Conservation (phyloP, 2,329 filamentous ascomycete genomes). For the Xylaria sp. region DNA sequence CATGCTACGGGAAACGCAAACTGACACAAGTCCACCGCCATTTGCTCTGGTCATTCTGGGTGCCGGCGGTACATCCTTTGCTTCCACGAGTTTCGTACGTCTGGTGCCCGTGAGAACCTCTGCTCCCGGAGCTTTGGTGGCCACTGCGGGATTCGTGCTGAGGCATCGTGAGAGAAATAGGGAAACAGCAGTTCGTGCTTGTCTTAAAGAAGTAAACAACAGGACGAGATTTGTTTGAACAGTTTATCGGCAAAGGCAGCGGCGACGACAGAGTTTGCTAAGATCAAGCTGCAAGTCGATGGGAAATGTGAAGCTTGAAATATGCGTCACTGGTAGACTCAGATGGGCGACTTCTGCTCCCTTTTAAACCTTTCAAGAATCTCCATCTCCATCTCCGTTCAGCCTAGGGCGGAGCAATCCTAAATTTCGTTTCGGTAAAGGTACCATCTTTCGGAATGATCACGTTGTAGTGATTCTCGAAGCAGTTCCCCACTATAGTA, state of each 20-base stretch:
- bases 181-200: not conserved
- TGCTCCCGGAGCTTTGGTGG: not conserved
- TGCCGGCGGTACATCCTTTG: not conserved
- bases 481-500: constrained; percentile 4
- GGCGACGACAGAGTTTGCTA: not conserved
- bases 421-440: constrained; percentile 9
- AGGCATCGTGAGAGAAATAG: not conserved
- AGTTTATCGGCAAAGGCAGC: not conserved
- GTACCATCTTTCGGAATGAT: not conserved
- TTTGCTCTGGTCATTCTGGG: not conserved
- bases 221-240: not conserved
- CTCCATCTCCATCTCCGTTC: constrained; percentile 2
- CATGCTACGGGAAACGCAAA: not conserved
- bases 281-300: not conserved
- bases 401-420: constrained; percentile 27
- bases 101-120: not conserved
- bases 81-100: not conserved
- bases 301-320: not conserved
- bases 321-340: not conserved
- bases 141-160: not conserved
- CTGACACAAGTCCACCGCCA: constrained; percentile 44
- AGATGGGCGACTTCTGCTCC: not conserved
- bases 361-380: not conserved
- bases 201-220: not conserved
- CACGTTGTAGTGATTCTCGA: not conserved